Evolutionary conservation across 2,329 filamentous ascomycete species (phyloP), one percentile per base, ranked within the genome.

Genomic region (Fusarium musae): DNA sequence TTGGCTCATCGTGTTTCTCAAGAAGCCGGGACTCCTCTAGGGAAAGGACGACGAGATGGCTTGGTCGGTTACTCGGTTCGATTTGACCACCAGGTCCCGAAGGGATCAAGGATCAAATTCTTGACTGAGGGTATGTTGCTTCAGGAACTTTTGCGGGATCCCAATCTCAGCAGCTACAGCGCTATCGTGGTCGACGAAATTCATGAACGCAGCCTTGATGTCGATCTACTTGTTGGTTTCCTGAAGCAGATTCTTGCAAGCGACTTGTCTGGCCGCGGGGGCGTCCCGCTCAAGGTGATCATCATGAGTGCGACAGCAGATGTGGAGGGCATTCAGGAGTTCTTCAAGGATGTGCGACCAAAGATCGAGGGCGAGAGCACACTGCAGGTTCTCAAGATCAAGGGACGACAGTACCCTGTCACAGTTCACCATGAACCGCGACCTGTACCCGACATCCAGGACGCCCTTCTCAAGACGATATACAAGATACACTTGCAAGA

Each of bases 221-320:
- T 98, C 12, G 96, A 99, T 83, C 84, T 99, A 32, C 87, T 98
- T 15, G 86, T 97, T 32, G 96, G 96, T 0, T 98, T 99, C 73
- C 80, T 99, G 70, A 93, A 93, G 79, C 92, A 93, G 69, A 89
- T 98, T 52, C 84, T 96, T 3, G 85, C 86, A 2, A 85, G 88
- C 5, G 86, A 91, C 62, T 88, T 89, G 42, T 85, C 88, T 49
- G 91, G 91, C 11, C 89, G 93, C 9, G 91, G 92, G 12, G 93
- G 93, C 9, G 84, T 92, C 36, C 91, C 93, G 2, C 84, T 99
- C 63, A 98, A 97, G 81, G 91, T 98, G 7, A 89, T 97, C 39
- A 90, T 98, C 79, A 99, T 99, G 96, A 98, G 95, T 87, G 96
- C 96, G 56, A 99, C 96, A 11, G 94, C 95, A 42, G 94, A 98